phyloP scores from a whole-genome alignment of 148 eudicot species.

The Nepenthes gracilis region DNA sequence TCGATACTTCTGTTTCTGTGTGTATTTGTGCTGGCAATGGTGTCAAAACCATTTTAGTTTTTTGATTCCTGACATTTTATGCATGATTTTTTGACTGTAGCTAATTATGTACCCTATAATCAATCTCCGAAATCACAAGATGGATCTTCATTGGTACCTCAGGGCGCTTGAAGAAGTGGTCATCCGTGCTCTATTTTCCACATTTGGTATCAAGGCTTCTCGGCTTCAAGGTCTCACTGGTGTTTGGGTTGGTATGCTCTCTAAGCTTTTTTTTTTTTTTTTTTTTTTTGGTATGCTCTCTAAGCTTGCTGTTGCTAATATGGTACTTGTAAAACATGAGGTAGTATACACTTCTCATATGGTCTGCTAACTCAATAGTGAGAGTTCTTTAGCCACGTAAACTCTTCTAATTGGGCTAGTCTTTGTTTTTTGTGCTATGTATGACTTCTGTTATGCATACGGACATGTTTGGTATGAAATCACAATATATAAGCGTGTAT shows the following conservation, averaged over 20 bases:
- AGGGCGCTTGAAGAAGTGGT: slow-evolving; percentile 88
- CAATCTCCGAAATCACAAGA: slow-evolving; percentile 75
- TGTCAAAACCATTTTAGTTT: neutral
- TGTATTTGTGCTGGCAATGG: neutral
- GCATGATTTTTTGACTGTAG: slow-evolving; percentile 33
- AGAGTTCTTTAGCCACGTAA: no score
- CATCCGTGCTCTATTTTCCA: slow-evolving; percentile 61
- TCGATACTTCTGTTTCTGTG: neutral
- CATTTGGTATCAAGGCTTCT: slow-evolving; percentile 60
- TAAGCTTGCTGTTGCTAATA: neutral
- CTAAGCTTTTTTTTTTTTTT: no score
- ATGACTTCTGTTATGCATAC: neutral
- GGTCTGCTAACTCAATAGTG: no score
- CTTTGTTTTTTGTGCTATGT: neutral
- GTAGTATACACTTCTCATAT: neutral
- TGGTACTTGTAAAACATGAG: neutral
- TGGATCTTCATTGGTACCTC: slow-evolving; percentile 99
- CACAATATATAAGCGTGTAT: no score
- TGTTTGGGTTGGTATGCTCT: slow-evolving; percentile 86
- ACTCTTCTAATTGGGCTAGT: neutral
- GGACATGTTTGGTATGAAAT: neutral
- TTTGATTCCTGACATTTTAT: slow-evolving; percentile 9
- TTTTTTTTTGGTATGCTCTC: slow-evolving; percentile 63
- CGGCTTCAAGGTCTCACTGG: slow-evolving; percentile 70
- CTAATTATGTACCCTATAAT: slow-evolving; percentile 81